These are phyloP conservation scores for Nymphaea thermarum DNA, from an alignment of 164 flowering plant genomes.

Conservation along the genomic window DNA sequence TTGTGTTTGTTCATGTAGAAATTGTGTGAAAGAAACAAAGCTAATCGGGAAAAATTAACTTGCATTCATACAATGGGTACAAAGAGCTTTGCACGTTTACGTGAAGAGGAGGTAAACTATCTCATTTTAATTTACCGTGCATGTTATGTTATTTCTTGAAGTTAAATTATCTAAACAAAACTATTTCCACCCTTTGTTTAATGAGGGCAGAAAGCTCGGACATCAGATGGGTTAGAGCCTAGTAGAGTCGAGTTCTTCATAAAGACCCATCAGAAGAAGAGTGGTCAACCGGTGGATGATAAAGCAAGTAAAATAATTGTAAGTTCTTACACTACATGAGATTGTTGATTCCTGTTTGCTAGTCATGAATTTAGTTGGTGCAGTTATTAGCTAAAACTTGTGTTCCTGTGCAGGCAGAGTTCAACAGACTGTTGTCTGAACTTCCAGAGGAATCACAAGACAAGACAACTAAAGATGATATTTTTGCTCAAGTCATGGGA, in stretches of 20 bases:
- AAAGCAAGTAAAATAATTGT: conserved; percentile 13
- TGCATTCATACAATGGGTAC: conserved; percentile 12
- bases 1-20: conserved; percentile 4
- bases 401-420: conserved; percentile 8
- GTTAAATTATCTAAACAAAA: no score
- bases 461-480: conserved; percentile 4
- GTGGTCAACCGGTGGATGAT: conserved; percentile 21
- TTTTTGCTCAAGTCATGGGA: conserved; percentile 14
- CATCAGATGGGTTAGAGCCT: conserved; percentile 11
- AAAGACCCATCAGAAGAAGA: conserved; percentile 16
- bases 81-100: conserved; percentile 21
- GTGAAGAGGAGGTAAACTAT: conserved; percentile 20
- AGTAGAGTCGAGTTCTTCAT: conserved; percentile 18
- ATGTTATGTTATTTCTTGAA: no score
- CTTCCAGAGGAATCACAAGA: conserved; percentile 1
- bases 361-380: no score
- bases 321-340: conserved; percentile 2
- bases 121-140: neutral
- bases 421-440: conserved; percentile 7
- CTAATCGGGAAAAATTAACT: conserved; percentile 9
- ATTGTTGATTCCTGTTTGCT: no score
- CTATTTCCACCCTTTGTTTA: neutral
- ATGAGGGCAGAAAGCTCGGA: conserved; percentile 4
- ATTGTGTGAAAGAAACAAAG: conserved; percentile 12
- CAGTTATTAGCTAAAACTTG: no score